Percentiles rank a stretch among this genome's conserved stretches.
Evolutionary conservation across 208 protist genomes (phyloP).

Genomic region (Wallacemonas rigidus): DNA sequence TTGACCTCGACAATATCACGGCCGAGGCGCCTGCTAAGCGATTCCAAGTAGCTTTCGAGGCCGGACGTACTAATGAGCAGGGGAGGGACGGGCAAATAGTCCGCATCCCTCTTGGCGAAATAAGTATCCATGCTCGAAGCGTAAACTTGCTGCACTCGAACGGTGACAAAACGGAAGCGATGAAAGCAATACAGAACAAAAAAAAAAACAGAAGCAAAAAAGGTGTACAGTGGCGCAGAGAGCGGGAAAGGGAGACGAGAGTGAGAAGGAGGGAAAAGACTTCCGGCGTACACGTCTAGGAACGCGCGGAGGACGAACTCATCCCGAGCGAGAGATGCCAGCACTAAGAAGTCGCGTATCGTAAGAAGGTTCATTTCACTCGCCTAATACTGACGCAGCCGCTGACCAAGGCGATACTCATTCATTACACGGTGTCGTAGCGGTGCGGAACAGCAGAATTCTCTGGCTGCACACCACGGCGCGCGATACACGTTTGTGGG

Average conservation of each 20-base stretch:
- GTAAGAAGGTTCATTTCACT: too few species aligned
- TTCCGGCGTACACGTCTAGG: too few species aligned
- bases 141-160: not conserved
- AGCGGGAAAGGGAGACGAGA: not conserved
- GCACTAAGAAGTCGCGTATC: too few species aligned
- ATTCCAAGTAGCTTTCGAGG: conserved; percentile 46
- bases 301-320: too few species aligned
- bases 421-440: too few species aligned
- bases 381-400: too few species aligned
- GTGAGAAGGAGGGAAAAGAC: conserved; percentile 18
- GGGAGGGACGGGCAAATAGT: conserved; percentile 35
- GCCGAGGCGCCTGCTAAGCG: conserved; percentile 30
- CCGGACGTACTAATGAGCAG: conserved; percentile 39
- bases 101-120: conserved; percentile 16
- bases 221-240: not conserved
- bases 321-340: too few species aligned
- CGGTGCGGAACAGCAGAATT: too few species aligned
- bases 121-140: conserved; percentile 3
- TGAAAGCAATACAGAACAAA: not conserved
- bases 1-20: conserved; percentile 31
- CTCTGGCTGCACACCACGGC: too few species aligned
- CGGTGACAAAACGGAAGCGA: not conserved
- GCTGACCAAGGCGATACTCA: too few species aligned
- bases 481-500: too few species aligned
- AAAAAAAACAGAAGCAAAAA: conserved; percentile 7